Percentiles rank a stretch among this genome's conserved stretches.
These are phyloP conservation scores for Cichorium intybus DNA, from an alignment of 140 eudicot genomes.

Conservation along the genomic window DNA sequence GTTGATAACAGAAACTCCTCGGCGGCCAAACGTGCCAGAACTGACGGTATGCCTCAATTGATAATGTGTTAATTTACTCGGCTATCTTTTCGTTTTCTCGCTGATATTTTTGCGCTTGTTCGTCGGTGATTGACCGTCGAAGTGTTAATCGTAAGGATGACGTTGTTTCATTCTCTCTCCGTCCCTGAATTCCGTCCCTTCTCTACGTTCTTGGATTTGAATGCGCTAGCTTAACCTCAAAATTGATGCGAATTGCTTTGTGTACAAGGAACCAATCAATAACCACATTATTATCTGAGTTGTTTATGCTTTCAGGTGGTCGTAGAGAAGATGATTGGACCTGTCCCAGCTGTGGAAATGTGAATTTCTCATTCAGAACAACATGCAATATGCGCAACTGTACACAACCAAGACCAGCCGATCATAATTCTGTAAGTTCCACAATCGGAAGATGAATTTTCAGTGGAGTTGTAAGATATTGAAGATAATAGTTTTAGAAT, in stretches of 20 bases:
- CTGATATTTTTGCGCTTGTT: not conserved
- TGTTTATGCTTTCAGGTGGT: slow-evolving; percentile 57
- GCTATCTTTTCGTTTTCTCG: not conserved
- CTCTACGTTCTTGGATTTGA: not conserved
- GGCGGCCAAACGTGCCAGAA: slow-evolving; percentile 60
- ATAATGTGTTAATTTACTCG: not conserved
- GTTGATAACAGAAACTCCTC: slow-evolving; percentile 67
- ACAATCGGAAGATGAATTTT: too few relatives aligned
- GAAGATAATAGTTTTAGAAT: not conserved
- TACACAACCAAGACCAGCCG: slow-evolving; percentile 98
- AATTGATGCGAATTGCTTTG: not conserved
- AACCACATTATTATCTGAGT: not conserved
- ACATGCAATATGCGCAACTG: slow-evolving; percentile 99
- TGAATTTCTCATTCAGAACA: slow-evolving; percentile 91
- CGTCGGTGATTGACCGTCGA: not conserved
- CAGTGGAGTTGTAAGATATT: not conserved
- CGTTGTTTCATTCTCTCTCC: not conserved
- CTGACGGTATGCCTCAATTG: slow-evolving; percentile 49
- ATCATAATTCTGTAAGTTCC: slow-evolving; percentile 75
- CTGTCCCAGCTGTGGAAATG: slow-evolving; percentile 97
- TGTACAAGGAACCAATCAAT: not conserved
- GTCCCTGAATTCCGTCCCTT: not conserved
- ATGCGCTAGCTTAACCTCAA: not conserved
- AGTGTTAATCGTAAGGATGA: not conserved
- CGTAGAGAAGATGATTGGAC: slow-evolving; percentile 99